These are phyloP conservation scores for Malassezia globosa DNA, from an alignment of 1,284 basidiomycete genomes.

Conservation along the genomic window DNA sequence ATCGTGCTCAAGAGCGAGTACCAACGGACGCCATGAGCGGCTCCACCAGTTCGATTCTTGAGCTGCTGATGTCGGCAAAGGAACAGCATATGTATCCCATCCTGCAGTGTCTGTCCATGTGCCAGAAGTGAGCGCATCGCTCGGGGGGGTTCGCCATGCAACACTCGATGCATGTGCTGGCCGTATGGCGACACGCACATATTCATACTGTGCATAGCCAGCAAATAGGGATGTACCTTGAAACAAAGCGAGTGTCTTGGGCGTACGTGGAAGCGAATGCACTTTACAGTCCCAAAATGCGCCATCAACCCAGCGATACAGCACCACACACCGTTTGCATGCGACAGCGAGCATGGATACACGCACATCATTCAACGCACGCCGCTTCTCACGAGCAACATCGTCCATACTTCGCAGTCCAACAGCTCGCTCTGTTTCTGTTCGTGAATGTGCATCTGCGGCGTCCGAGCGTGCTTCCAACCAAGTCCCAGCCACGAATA, in stretches of 20 bases:
- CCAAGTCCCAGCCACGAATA: conserved; percentile 3
- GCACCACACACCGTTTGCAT: conserved; percentile 58
- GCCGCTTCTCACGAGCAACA: conserved; percentile 12
- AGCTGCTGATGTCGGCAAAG: neutral
- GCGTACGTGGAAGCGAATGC: conserved; percentile 68
- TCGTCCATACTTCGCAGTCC: conserved; percentile 19
- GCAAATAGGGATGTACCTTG: conserved; percentile 1
- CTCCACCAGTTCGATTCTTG: neutral
- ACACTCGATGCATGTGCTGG: conserved; percentile 4
- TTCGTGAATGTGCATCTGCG: neutral
- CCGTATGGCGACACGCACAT: conserved; percentile 8
- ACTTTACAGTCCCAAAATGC: conserved; percentile 68
- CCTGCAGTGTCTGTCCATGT: conserved; percentile 4
- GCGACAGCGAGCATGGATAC: conserved; percentile 73
- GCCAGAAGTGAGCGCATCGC: conserved; percentile 2
- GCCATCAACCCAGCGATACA: conserved; percentile 73
- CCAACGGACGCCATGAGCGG: neutral
- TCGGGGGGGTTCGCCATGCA: conserved; percentile 2
- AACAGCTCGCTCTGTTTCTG: conserved; percentile 1
- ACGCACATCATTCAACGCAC: conserved; percentile 27
- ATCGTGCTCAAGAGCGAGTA: neutral
- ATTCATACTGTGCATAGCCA: conserved; percentile 2
- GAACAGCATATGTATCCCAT: conserved; percentile 10
- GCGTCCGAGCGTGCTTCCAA: neutral
- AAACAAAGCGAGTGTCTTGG: conserved; percentile 59